A percentile compares a stretch with the other conserved stretches of the same genome.
Evolutionary conservation across 306 rosid genomes (phyloP).

Genomic region (Betula pendula): DNA sequence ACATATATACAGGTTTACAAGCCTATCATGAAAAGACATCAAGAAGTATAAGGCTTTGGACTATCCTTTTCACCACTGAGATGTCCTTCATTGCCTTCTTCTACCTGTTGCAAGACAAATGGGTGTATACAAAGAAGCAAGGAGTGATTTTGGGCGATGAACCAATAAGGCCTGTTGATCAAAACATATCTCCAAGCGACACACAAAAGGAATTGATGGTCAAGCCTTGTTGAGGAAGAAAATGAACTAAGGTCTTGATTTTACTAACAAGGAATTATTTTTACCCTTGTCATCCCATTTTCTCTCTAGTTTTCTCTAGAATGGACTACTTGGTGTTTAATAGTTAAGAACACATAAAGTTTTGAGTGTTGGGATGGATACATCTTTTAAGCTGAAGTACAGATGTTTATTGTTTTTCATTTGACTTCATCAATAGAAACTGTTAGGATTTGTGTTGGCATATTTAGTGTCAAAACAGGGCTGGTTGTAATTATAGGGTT

Average conservation of each 20-base stretch:
- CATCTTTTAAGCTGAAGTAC: slow-evolving; percentile 3
- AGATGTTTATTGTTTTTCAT: neutral
- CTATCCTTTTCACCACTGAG: slow-evolving; percentile 62
- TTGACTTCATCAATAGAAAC: neutral
- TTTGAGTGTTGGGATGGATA: slow-evolving; percentile 5
- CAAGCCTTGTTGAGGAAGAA: slow-evolving; percentile 50
- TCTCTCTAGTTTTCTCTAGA: slow-evolving; percentile 4
- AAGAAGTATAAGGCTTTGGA: slow-evolving; percentile 57
- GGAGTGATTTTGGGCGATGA: slow-evolving; percentile 52
- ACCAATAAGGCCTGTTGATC: slow-evolving; percentile 22
- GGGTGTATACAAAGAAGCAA: slow-evolving; percentile 66
- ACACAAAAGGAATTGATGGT: slow-evolving; percentile 40
- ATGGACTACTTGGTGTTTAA: neutral
- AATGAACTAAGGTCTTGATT: slow-evolving; percentile 10
- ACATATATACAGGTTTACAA: slow-evolving; percentile 65
- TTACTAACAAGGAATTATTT: slow-evolving; percentile 14
- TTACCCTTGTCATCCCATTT: neutral
- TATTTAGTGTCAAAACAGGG: too few species aligned
- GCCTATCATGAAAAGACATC: slow-evolving; percentile 82
- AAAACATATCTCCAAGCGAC: slow-evolving; percentile 33
- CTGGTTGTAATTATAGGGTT: too few species aligned
- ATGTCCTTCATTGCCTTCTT: slow-evolving; percentile 53
- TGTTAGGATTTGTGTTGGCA: too few species aligned
- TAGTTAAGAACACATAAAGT: neutral
- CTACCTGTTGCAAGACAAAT: slow-evolving; percentile 93